Base-by-base conservation (phyloP, 768 basidiomycete genomes). In the Galerina sulciceps region DNA sequence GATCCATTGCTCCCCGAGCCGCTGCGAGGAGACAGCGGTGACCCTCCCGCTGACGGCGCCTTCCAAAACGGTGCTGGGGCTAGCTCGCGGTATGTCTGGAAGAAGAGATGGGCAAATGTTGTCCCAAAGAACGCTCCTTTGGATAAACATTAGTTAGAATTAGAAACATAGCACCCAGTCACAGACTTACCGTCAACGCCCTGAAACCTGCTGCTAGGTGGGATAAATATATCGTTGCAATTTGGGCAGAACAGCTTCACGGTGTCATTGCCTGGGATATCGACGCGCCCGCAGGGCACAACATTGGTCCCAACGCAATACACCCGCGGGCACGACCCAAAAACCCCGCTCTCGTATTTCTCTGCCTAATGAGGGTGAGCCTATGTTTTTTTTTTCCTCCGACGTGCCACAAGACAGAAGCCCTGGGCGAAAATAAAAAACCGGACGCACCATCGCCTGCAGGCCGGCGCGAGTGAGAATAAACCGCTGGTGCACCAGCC, bases 101-200 rank as follows among this genome's bases (percentile, higher is more conserved):
- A 99, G 78, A 99, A 96, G 22, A 99, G 82, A 68, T 98, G 95
- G 1, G 96, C 82, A 73, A 99, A 99, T n/a, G 96, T 98, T 0
- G 96, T 99, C 18, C 97, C 97, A 78, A 99, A 99, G 79, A 98
- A 99, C 10, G 97, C 97, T 61, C 96, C 96, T 98, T 50, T 36
- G 45, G 46, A 48, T 38, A 42, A 18, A 53, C 15, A 57, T 55
- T 40, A 67, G 58, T 45, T 55, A 36, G 18, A 37, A 23, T 17
- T 31, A 34, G 31, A 48, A 53, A 53, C 46, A 18, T 35, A 48
- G 23, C 26, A 22, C 34, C 37, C 6, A 49, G 40, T n/a, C 18
- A 35, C 49, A 31, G 41, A 76, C 87, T 66, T 68, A 93, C 96
- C 97, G 75, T 99, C 97, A 34, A 99, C 93, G 37, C 92, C 91